A percentile compares a stretch with the other conserved stretches of the same genome.
These are phyloP conservation scores for Linaria vulgaris DNA, from an alignment of 257 asterid species.

Conservation along the genomic window DNA sequence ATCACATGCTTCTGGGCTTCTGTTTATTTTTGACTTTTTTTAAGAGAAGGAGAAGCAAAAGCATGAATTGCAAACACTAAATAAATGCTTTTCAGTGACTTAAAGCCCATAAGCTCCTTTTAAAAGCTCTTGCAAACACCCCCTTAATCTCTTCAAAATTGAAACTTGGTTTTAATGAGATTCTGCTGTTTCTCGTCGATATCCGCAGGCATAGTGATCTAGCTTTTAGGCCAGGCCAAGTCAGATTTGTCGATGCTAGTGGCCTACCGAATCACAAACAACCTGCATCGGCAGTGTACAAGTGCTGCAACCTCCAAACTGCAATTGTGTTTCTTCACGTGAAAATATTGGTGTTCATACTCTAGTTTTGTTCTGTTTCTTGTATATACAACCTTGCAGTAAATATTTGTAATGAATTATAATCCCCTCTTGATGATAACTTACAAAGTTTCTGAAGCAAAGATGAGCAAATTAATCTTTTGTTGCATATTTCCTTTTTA, in stretches of 20 bases:
- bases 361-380: background rate
- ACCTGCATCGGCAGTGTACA: conserved; percentile 77
- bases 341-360: background rate
- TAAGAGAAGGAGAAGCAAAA: no score
- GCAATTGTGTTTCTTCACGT: conserved; percentile 40
- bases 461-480: background rate
- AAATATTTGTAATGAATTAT: background rate
- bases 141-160: background rate
- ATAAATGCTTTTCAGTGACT: no score
- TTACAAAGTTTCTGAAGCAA: background rate
- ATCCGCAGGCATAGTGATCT: conserved; percentile 75
- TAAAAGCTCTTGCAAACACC: no score
- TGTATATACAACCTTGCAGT: conserved; percentile 15
- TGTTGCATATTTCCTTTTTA: no score
- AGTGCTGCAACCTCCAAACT: conserved; percentile 88
- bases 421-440: background rate
- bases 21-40: no score
- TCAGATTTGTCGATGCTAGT: conserved; percentile 66
- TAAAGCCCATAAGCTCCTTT: no score
- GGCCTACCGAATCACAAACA: conserved; percentile 73
- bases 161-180: conserved; percentile 4
- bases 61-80: no score
- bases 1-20: no score
- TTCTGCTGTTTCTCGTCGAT: background rate
- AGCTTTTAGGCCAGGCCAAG: conserved; percentile 76